Conservation (phyloP, 345 rosid genomes). For the Triadica sebifera region DNA sequence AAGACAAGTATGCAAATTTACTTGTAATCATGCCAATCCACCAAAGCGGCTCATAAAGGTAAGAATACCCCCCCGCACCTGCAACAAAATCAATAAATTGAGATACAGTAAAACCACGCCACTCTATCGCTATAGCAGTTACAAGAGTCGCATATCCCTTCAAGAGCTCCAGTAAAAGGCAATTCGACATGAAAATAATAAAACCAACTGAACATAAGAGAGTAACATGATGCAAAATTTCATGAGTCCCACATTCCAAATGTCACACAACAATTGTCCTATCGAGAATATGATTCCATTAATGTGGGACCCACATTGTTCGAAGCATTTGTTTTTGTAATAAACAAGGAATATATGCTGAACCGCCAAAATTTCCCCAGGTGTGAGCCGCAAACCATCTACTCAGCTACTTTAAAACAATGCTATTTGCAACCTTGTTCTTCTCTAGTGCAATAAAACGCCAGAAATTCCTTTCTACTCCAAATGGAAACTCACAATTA, state of each 20-base stretch:
- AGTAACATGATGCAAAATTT: neutral
- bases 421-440: too few species aligned
- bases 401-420: neutral
- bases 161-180: too few species aligned
- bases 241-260: neutral
- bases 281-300: neutral
- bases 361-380: neutral
- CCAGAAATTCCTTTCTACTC: too few species aligned
- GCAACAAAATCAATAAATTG: slow-evolving; percentile 5
- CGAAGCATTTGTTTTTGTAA: neutral
- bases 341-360: too few species aligned
- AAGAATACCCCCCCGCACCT: slow-evolving; percentile 29
- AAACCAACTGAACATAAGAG: neutral
- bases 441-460: neutral
- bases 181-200: neutral
- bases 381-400: neutral
- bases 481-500: neutral
- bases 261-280: neutral
- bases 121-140: neutral
- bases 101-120: neutral
- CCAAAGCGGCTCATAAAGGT: slow-evolving; percentile 27
- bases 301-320: neutral
- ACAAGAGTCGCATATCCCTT: too few species aligned
- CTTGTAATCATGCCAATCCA: slow-evolving; percentile 31
- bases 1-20: neutral